Evolutionary conservation across 805 yeast species (phyloP).

Genomic region (Grigorovia humatica): DNA sequence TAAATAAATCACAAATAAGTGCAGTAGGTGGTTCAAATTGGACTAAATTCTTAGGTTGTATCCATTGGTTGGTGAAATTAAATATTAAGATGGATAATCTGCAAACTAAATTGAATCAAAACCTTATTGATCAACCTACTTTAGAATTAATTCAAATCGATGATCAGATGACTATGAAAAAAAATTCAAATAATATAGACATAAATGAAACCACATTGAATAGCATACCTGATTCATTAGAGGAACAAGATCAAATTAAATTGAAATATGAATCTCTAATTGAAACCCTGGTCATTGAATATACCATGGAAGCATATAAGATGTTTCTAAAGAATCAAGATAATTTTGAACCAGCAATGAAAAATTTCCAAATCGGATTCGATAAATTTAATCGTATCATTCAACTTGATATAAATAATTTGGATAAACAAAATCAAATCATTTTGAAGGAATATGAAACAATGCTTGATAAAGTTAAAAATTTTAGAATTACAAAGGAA

Average conservation of each 20-base stretch:
- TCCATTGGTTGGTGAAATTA: conserved; percentile 69
- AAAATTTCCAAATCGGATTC: conserved; percentile 48
- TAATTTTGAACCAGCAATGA: conserved; percentile 44
- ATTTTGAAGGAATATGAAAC: conserved; percentile 33
- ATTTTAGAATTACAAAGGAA: conserved; percentile 42
- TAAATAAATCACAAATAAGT: conserved; percentile 74
- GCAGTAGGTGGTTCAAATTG: conserved; percentile 89
- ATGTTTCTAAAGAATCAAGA: conserved; percentile 48
- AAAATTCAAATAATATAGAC: background rate
- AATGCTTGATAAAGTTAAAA: conserved; percentile 35
- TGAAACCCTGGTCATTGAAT: conserved; percentile 43
- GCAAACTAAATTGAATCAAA: conserved; percentile 9
- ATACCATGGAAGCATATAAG: conserved; percentile 56
- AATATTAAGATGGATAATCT: conserved; percentile 34
- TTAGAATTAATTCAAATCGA: conserved; percentile 23
- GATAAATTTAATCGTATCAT: conserved; percentile 41
- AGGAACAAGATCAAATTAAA: conserved; percentile 25
- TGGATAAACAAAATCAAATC: conserved; percentile 33
- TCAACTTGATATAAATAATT: conserved; percentile 34
- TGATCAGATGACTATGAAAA: conserved; percentile 7
- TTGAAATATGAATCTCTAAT: conserved; percentile 29
- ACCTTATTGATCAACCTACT: conserved; percentile 19
- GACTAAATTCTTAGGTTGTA: conserved; percentile 73
- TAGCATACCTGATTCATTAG: conserved; percentile 10
- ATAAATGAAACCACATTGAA: conserved; percentile 2